Evolutionary conservation across 2,329 filamentous ascomycete genomes (phyloP).

Genomic region (Hymenoscyphus albidus): DNA sequence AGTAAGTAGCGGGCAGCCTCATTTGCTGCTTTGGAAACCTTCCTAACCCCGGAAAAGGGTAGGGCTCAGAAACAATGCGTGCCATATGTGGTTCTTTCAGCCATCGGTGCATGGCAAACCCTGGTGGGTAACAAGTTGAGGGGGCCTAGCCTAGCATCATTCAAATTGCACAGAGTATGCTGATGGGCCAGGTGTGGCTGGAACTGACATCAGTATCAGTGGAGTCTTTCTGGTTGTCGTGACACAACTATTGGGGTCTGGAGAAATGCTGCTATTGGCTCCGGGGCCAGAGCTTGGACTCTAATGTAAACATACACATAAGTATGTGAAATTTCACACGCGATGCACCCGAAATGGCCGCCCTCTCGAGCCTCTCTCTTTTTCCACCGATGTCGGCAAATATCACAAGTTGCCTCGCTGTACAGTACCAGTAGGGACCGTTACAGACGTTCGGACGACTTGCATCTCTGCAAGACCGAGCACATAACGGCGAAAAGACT

Average conservation of each 20-base stretch:
- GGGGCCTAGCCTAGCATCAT: background rate
- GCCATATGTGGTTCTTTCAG: background rate
- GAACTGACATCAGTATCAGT: background rate
- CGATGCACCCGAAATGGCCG: constrained; percentile 11
- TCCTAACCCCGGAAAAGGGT: background rate
- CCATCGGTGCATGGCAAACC: constrained; percentile 3
- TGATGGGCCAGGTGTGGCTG: background rate
- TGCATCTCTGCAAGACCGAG: background rate
- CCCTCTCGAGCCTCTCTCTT: background rate
- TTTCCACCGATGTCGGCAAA: constrained; percentile 3
- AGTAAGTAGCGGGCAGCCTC: constrained; percentile 8
- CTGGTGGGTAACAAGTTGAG: background rate
- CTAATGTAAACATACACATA: constrained; percentile 6
- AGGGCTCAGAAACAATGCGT: constrained; percentile 1
- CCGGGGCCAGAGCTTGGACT: background rate
- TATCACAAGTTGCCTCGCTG: background rate
- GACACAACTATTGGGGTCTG: constrained; percentile 14
- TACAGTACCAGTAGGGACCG: background rate
- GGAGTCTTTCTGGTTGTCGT: constrained; percentile 10
- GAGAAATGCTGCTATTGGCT: constrained; percentile 12
- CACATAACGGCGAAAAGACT: background rate
- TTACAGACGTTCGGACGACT: background rate
- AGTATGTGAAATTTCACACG: background rate
- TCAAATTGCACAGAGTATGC: background rate
- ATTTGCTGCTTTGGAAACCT: constrained; percentile 9